Base-by-base conservation (phyloP, 2,329 filamentous ascomycete species). In the Penicillium italicum region DNA sequence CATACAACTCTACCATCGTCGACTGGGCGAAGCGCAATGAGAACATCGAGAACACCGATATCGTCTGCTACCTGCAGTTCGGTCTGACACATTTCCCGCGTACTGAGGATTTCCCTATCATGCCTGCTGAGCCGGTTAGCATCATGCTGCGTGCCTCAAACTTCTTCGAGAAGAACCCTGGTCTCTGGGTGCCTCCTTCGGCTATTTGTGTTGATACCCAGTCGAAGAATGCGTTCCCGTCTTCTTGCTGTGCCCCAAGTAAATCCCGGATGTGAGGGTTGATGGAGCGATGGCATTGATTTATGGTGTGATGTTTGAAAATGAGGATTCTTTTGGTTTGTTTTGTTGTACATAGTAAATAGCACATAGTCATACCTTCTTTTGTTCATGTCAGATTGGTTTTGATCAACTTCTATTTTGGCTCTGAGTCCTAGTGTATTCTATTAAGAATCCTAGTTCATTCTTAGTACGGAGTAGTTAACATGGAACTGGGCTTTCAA, bases 121-220 rank as follows among this genome's bases (percentile, higher is more conserved):
- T 84, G 82, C 82, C 82, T 0, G 79, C 77, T 42, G 82, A 85
- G 72, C 79, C 80, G 14, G 72, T 84, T 53, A 82, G 80, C 65
- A 76, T 85, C n/a, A 74, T 79, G 50, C 69, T 85, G 57, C 81
- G 83, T 60, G 82, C 82, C 0, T 78, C 82, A 11, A 83, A 85
- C 63, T 85, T 85, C 73, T 84, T 84, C 59, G 73, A 77, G 33
- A 79, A 76, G 70, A 85, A 85, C 51, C 82, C 82, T 2, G 82
- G 80, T 18, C 68, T 85, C 5, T 82, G 84, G 74, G 82, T 85
- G 7, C 82, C 82, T 22, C 68, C 68, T 37, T 66, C 62, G 18
- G 59, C 63, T 37, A 55, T 66, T 31, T 65, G 61, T 59, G 62
- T 66, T 42, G 76, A 69, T 59, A 66, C 61, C 3, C 58, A 62